Conservation (phyloP, 1,139 yeast species). For the Pichia inconspicua region DNA sequence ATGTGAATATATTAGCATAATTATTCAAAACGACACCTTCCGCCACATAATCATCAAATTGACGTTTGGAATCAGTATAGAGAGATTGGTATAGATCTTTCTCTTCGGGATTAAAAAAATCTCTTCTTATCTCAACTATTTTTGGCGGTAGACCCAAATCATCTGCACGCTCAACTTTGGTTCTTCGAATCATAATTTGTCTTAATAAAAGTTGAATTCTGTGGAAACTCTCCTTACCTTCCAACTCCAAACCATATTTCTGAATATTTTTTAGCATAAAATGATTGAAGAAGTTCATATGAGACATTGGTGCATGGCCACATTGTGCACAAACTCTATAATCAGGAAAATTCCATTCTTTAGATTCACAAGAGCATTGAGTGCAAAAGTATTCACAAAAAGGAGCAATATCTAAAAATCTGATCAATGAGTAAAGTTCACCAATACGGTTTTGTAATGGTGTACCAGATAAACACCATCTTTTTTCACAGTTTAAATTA, state of each 20-base stretch:
- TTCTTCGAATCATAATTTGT: slow-evolving; percentile 85
- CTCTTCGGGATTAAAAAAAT: slow-evolving; percentile 86
- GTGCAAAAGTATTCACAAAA: slow-evolving; percentile 87
- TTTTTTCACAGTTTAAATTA: slow-evolving; percentile 54
- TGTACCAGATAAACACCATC: slow-evolving; percentile 93
- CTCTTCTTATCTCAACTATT: slow-evolving; percentile 78
- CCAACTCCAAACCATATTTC: slow-evolving; percentile 71
- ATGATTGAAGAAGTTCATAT: slow-evolving; percentile 90
- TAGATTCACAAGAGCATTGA: slow-evolving; percentile 74
- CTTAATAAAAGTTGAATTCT: slow-evolving; percentile 66
- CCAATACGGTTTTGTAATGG: slow-evolving; percentile 95
- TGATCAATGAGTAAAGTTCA: slow-evolving; percentile 82
- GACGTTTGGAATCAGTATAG: slow-evolving; percentile 78
- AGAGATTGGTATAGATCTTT: slow-evolving; percentile 83
- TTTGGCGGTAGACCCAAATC: slow-evolving; percentile 96
- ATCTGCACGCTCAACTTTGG: slow-evolving; percentile 92
- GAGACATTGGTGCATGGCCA: slow-evolving; percentile 90
- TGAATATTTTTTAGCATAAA: slow-evolving; percentile 90
- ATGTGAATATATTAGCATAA: slow-evolving; percentile 91
- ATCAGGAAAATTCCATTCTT: slow-evolving; percentile 77
- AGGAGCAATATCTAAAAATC: slow-evolving; percentile 79
- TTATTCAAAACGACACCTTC: slow-evolving; percentile 93
- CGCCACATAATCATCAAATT: slow-evolving; percentile 81
- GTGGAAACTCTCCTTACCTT: slow-evolving; percentile 68
- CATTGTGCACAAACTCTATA: slow-evolving; percentile 80